Percentiles rank a stretch among this genome's conserved stretches.
These are phyloP conservation scores for Hypoxylon sp. DNA, from an alignment of 2,329 filamentous ascomycete species.

Conservation along the genomic window DNA sequence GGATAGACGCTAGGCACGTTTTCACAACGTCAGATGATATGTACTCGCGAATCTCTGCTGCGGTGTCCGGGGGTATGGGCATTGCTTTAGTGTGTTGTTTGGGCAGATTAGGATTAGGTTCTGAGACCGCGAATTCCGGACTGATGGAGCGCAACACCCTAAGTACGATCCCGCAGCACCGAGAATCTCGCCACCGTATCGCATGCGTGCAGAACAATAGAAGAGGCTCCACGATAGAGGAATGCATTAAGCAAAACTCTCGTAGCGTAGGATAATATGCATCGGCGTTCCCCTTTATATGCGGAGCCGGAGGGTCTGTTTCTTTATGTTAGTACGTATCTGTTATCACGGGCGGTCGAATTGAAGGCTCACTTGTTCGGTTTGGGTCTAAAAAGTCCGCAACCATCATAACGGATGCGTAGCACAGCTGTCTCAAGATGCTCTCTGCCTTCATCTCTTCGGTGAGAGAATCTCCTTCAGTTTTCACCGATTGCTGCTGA, in stretches of 20 bases:
- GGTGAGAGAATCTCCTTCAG: conserved; percentile 82
- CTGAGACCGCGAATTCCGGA: conserved; percentile 74
- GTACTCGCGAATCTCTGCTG: conserved; percentile 84
- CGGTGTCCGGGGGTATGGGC: conserved; percentile 67
- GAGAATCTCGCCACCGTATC: conserved; percentile 88
- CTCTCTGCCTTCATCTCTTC: conserved; percentile 99
- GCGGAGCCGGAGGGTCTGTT: conserved; percentile 39
- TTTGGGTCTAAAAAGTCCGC: conserved; percentile 87
- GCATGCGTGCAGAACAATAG: conserved; percentile 93
- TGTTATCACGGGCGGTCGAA: conserved; percentile 35
- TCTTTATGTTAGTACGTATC: conserved; percentile 19
- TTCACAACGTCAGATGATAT: conserved; percentile 90
- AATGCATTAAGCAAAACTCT: conserved; percentile 84
- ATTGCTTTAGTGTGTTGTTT: conserved; percentile 56
- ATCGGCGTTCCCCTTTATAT: conserved; percentile 49
- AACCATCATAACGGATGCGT: conserved; percentile 92
- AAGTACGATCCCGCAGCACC: conserved; percentile 88
- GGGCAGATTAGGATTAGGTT: conserved; percentile 13
- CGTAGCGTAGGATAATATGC: conserved; percentile 74
- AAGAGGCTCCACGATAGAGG: conserved; percentile 85
- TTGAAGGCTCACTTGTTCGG: conserved; percentile 68
- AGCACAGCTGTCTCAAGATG: conserved; percentile 91
- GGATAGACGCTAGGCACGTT: conserved; percentile 89
- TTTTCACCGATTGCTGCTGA: conserved; percentile 71
- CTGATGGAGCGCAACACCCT: conserved; percentile 89